Percentiles rank a stretch among this genome's conserved stretches.
phyloP scores from a whole-genome alignment of 768 basidiomycete species.

The Russula olivacea region DNA sequence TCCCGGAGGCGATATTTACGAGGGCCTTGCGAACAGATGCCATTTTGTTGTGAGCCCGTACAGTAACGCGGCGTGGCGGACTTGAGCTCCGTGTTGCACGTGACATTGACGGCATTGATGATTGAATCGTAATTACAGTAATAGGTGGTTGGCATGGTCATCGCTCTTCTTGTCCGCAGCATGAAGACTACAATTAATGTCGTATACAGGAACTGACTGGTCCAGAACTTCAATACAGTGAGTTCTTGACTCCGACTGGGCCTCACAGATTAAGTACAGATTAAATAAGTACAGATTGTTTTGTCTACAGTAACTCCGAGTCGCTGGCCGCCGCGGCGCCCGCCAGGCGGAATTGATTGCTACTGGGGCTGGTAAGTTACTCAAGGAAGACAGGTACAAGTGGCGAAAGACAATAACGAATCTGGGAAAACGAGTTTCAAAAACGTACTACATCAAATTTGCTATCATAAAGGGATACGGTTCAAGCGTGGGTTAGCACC shows the following conservation, averaged over 20 bases:
- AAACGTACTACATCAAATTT: neutral
- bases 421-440: neutral
- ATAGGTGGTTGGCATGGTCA: neutral
- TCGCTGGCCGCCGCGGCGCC: no score
- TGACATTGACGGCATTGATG: neutral
- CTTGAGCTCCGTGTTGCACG: neutral
- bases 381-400: neutral
- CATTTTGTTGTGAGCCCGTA: slow-evolving; percentile 1
- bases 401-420: neutral
- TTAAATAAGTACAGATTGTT: neutral
- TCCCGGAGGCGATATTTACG: slow-evolving; percentile 8
- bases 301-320: neutral
- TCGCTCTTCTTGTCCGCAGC: neutral
- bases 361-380: neutral
- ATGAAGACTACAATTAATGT: no score
- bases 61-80: no score
- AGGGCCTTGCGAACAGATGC: slow-evolving; percentile 14
- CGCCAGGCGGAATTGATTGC: neutral
- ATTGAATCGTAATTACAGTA: no score
- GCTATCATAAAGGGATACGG: neutral
- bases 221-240: neutral
- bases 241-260: neutral
- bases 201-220: neutral
- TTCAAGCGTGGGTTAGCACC: neutral
- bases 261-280: neutral